These are phyloP conservation scores for Calonectria henricotiae DNA, from an alignment of 2,329 filamentous ascomycete genomes.

Conservation along the genomic window DNA sequence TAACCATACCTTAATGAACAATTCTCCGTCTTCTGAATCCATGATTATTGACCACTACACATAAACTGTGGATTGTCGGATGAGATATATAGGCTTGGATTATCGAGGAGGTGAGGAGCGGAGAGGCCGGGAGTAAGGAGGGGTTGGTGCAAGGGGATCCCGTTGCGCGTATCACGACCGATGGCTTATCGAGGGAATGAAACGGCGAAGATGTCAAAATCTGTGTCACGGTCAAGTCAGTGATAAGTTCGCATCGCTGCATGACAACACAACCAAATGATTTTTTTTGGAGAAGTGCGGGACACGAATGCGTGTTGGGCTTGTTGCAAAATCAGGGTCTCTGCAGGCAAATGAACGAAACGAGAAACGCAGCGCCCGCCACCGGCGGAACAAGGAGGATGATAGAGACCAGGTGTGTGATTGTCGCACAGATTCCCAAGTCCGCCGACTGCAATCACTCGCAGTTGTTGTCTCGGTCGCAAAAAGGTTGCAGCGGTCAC, in stretches of 20 bases:
- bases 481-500: conserved; percentile 44
- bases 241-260: conserved; percentile 36
- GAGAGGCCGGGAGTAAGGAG: neutral
- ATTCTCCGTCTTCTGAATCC: conserved; percentile 91
- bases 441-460: conserved; percentile 38
- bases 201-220: conserved; percentile 35
- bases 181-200: conserved; percentile 37
- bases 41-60: conserved; percentile 70
- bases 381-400: conserved; percentile 32
- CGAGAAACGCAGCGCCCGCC: neutral
- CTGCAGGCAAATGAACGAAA: conserved; percentile 29
- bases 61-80: conserved; percentile 45
- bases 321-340: conserved; percentile 33
- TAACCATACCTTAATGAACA: conserved; percentile 84
- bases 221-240: conserved; percentile 48
- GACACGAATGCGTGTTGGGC: conserved; percentile 27
- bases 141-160: conserved; percentile 25
- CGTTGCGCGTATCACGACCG: conserved; percentile 43
- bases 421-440: conserved; percentile 44
- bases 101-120: conserved; percentile 28
- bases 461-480: conserved; percentile 41
- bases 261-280: conserved; percentile 37
- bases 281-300: conserved; percentile 26
- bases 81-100: conserved; percentile 22
- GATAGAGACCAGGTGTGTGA: conserved; percentile 28